A percentile compares a stretch with the other conserved stretches of the same genome.
These are phyloP conservation scores for Trichoderma sp. DNA, from an alignment of 2,329 filamentous ascomycete species.

Conservation along the genomic window DNA sequence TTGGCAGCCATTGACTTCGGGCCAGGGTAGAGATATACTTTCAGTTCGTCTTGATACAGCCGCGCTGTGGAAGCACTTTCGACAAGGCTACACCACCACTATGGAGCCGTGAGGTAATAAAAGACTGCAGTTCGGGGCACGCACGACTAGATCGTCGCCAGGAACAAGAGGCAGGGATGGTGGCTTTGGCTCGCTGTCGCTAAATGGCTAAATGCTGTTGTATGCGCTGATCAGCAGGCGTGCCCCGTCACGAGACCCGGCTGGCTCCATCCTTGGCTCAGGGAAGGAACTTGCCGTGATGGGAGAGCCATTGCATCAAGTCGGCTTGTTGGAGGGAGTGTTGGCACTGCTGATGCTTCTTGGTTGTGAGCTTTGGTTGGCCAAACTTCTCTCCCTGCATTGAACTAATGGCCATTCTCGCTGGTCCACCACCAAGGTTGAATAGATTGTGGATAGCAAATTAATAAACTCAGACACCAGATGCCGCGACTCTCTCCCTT, in stretches of 20 bases:
- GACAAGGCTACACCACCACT: not conserved
- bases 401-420: not conserved
- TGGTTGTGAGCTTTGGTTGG: not conserved
- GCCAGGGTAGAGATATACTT: not conserved
- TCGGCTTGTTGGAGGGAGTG: not conserved
- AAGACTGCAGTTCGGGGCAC: not conserved
- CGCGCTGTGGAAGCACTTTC: not conserved
- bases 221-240: conserved; percentile 23
- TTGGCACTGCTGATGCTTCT: not conserved
- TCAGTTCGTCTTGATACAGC: not conserved
- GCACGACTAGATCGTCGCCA: conserved; percentile 11
- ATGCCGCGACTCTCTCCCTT: not conserved
- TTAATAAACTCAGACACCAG: not conserved
- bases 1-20: not conserved
- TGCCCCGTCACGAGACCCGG: conserved; percentile 21
- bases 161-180: conserved; percentile 19
- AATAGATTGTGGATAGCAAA: too few species aligned
- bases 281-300: not conserved
- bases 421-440: not conserved
- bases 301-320: not conserved
- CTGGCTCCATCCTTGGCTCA: conserved; percentile 4
- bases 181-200: conserved; percentile 13
- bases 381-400: not conserved
- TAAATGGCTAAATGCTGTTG: conserved; percentile 13
- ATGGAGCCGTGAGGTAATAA: not conserved